Percentiles rank a stretch among this genome's conserved stretches.
phyloP scores from a whole-genome alignment of 768 basidiomycete genomes.

The Russula griseocarnosa region DNA sequence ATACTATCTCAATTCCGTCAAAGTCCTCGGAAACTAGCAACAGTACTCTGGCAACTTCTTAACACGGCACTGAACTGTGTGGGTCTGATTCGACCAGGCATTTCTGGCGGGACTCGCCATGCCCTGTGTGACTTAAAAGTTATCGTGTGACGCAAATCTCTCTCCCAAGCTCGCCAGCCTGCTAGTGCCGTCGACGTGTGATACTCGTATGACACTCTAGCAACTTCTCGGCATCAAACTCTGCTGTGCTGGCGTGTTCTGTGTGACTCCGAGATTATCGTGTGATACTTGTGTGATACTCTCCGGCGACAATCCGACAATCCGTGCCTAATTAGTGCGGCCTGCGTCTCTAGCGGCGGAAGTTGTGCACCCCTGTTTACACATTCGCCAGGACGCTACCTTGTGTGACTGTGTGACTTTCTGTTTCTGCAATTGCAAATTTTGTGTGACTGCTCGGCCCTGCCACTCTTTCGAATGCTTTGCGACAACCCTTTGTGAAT shows the following conservation, averaged over 20 bases:
- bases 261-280: not conserved
- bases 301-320: no score
- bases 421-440: no score
- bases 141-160: not conserved
- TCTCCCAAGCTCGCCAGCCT: not conserved
- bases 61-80: not conserved
- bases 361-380: constrained; percentile 8
- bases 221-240: not conserved
- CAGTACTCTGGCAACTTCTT: no score
- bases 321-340: no score
- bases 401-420: not conserved
- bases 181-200: not conserved
- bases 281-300: no score
- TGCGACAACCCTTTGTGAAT: not conserved
- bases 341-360: not conserved
- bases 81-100: not conserved
- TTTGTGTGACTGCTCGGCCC: not conserved
- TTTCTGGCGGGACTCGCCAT: not conserved
- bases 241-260: not conserved
- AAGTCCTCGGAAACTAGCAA: not conserved
- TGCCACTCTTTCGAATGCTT: not conserved
- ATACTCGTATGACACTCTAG: not conserved
- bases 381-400: constrained; percentile 11
- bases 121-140: not conserved
- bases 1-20: not conserved